These are phyloP conservation scores for Ophiostoma novo-ulmi DNA, from an alignment of 2,329 filamentous ascomycete species.

Conservation along the genomic window DNA sequence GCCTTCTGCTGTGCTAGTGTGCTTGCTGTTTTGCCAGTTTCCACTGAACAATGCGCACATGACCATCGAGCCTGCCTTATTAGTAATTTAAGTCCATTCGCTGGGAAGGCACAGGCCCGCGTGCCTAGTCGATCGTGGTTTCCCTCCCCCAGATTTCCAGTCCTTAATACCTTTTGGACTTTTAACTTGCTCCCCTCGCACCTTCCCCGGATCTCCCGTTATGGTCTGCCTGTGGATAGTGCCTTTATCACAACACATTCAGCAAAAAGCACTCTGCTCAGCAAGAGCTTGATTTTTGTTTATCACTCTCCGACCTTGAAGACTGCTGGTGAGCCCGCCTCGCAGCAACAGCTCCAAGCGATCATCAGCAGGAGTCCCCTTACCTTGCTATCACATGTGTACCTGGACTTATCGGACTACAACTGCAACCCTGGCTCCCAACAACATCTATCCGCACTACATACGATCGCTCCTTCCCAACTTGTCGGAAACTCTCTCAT, in stretches of 20 bases:
- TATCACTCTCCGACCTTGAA: neutral
- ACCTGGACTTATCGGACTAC: slow-evolving; percentile 11
- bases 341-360: neutral
- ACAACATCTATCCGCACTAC: neutral
- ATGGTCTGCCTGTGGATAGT: slow-evolving; percentile 3
- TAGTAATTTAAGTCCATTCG: slow-evolving; percentile 14
- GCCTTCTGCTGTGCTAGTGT: neutral
- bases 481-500: neutral
- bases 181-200: neutral
- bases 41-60: slow-evolving; percentile 19
- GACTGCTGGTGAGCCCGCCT: slow-evolving; percentile 1
- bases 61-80: slow-evolving; percentile 19
- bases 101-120: slow-evolving; percentile 12
- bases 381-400: neutral
- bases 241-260: slow-evolving; percentile 1
- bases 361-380: neutral
- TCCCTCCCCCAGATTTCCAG: slow-evolving; percentile 15
- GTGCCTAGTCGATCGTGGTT: slow-evolving; percentile 5
- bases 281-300: neutral
- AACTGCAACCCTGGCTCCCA: neutral
- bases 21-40: slow-evolving; percentile 13
- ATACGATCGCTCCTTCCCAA: slow-evolving; percentile 11
- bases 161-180: neutral
- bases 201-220: slow-evolving; percentile 2
- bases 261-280: neutral